Evolutionary conservation across 1,284 basidiomycete species (phyloP).

Genomic region (Ganoderma lucidum): DNA sequence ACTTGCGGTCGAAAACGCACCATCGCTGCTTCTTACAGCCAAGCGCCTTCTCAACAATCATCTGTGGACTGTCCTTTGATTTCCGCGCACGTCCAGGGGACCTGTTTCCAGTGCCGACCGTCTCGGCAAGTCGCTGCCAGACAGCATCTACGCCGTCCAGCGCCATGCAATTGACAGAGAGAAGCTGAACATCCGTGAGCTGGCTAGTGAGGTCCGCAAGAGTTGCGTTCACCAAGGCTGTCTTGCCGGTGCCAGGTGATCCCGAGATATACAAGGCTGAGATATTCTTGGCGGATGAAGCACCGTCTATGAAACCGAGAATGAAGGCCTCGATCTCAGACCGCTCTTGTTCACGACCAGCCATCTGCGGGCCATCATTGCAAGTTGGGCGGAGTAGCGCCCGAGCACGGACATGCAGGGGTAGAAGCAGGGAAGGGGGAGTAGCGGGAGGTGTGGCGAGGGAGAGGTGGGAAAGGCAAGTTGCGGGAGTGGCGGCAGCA

Average conservation of each 20-base stretch:
- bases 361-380: conserved; percentile 58
- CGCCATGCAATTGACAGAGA: conserved; percentile 82
- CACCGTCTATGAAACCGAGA: conserved; percentile 51
- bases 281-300: conserved; percentile 38
- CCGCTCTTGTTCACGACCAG: conserved; percentile 73
- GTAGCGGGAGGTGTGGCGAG: conserved; percentile 67
- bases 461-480: conserved; percentile 53
- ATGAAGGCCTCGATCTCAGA: conserved; percentile 65
- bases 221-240: conserved; percentile 76
- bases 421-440: conserved; percentile 59
- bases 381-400: conserved; percentile 75
- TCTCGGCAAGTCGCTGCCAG: conserved; percentile 73
- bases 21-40: conserved; percentile 57
- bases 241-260: conserved; percentile 84
- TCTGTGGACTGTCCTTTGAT: conserved; percentile 41
- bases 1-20: conserved; percentile 48
- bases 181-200: conserved; percentile 51
- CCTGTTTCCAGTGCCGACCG: conserved; percentile 51
- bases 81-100: conserved; percentile 43
- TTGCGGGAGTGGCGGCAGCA: conserved; percentile 43
- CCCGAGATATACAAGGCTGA: conserved; percentile 79
- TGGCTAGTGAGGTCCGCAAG: conserved; percentile 50
- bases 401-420: conserved; percentile 70
- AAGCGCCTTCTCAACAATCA: conserved; percentile 55
- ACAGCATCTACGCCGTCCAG: conserved; percentile 69